Conservation (phyloP, 345 rosid genomes). For the Lepidium aucheri region DNA sequence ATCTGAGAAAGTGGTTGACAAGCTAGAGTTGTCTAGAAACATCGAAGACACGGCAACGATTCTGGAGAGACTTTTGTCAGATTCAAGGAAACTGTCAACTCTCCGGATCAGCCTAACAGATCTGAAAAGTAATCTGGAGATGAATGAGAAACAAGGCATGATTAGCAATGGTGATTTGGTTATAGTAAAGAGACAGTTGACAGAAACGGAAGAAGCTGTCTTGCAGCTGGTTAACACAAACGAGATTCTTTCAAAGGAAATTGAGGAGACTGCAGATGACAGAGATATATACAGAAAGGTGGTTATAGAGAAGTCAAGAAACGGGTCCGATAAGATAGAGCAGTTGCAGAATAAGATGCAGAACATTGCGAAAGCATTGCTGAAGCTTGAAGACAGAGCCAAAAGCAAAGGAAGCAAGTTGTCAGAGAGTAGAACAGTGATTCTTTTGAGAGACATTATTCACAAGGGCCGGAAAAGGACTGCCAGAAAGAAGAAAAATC, state of each 20-base stretch:
- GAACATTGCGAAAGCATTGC: conserved; percentile 47
- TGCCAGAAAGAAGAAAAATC: conserved; percentile 42
- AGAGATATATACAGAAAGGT: conserved; percentile 31
- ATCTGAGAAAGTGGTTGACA: conserved; percentile 58
- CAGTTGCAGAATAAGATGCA: conserved; percentile 64
- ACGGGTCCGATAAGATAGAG: conserved; percentile 68
- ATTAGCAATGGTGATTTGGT: conserved; percentile 41
- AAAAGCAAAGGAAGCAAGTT: conserved; percentile 44
- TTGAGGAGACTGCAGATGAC: conserved; percentile 35
- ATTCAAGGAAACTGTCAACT: conserved; percentile 52
- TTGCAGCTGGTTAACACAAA: conserved; percentile 45
- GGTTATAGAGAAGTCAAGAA: conserved; percentile 49
- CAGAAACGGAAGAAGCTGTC: conserved; percentile 61
- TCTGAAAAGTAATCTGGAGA: conserved; percentile 52
- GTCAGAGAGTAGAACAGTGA: conserved; percentile 36
- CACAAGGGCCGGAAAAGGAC: conserved; percentile 39
- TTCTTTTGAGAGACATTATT: conserved; percentile 61
- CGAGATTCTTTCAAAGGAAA: conserved; percentile 39
- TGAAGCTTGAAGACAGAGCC: conserved; percentile 61
- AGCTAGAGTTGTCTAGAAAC: conserved; percentile 47
- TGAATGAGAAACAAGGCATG: conserved; percentile 46
- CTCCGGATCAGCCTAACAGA: conserved; percentile 55
- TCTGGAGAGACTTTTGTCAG: conserved; percentile 65
- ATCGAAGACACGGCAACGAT: conserved; percentile 41
- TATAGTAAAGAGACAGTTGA: conserved; percentile 50